Base-by-base conservation (phyloP, 2,329 filamentous ascomycete species). In the Chaetomiaceae sp. region DNA sequence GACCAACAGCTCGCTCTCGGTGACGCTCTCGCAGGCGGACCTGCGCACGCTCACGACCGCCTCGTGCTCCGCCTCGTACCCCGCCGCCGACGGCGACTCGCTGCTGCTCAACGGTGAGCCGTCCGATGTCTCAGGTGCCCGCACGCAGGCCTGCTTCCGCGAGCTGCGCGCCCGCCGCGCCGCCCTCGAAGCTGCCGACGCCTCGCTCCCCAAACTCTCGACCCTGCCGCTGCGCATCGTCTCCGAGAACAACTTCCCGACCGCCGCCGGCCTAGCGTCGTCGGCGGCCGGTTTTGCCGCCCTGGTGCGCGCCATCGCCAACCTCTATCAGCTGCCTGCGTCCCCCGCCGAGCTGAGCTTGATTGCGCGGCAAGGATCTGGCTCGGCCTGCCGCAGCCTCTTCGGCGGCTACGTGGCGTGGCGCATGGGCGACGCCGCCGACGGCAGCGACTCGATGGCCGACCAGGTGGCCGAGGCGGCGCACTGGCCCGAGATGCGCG, bases 231-330 rank as follows among this genome's bases (percentile, higher is more conserved):
- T 98, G 51, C 86, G 84, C 58, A 84, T 98, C 56, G 89, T 96
- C 47, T 93, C 87, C 47, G 86, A 93, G 72, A 98, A 98, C 78
- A 98, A 98, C 77, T 98, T 98, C 76, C 93, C 93, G 53, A 98
- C 93, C 2, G 93, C 93, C 20, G 93, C 93, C 4, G 93, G 93
- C 6, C 81, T 98, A 14, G 83, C 83, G 4, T 84, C 79, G 15
- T 86, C 82, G 0, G 83, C 82, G 1, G 82, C 82, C 1, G 82
- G 82, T 5, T 84, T 85, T 53, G 82, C 82, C 3, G 82, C 82
- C 17, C 70, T 85, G 6, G 81, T 97, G 17, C 80, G 89, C 48
- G 90, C 88, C 54, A 88, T 98, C 58, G 93, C 93, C 29, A 79
- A 97, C 65, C 79, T 98, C 33, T 98, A 97, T 71, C 76, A 86